These are phyloP conservation scores for Penicillium coprophilum DNA, from an alignment of 495 filamentous ascomycete species.

Conservation along the genomic window DNA sequence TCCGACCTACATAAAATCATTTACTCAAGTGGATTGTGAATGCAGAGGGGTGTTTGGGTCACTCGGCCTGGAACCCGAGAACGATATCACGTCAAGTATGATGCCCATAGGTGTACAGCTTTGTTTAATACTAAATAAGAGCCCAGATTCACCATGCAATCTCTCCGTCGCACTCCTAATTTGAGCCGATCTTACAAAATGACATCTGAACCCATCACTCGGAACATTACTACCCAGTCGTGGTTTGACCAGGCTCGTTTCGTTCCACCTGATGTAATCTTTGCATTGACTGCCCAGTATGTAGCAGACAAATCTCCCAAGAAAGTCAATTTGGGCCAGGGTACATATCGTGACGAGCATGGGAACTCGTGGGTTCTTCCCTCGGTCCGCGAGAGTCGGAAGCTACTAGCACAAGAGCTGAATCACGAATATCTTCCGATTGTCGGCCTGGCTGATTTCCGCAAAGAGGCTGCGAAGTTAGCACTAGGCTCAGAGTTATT, in stretches of 20 bases:
- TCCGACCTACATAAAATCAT: conserved; percentile 1
- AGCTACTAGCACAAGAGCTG: conserved; percentile 9
- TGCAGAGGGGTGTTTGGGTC: background rate
- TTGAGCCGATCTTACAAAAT: conserved; percentile 1
- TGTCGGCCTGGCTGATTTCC: conserved; percentile 29
- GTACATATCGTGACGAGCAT: conserved; percentile 41
- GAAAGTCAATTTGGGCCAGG: conserved; percentile 41
- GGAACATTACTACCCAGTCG: background rate
- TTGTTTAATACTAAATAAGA: background rate
- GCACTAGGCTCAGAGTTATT: conserved; percentile 24
- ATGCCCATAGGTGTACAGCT: background rate
- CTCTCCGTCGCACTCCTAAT: background rate
- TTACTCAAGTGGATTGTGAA: background rate
- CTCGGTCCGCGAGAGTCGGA: conserved; percentile 25
- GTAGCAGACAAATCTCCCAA: conserved; percentile 25
- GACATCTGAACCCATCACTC: background rate
- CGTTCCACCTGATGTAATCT: conserved; percentile 40
- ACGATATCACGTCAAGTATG: background rate
- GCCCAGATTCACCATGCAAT: background rate
- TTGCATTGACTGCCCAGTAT: conserved; percentile 36
- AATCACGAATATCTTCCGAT: conserved; percentile 37
- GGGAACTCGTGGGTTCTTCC: conserved; percentile 45
- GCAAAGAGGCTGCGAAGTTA: conserved; percentile 22
- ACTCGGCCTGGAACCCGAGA: conserved; percentile 4
- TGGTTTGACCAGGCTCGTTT: conserved; percentile 25